A percentile compares a stretch with the other conserved stretches of the same genome.
Conservation (phyloP, 345 rosid genomes). For the Psidium friedrichsthalianum region DNA sequence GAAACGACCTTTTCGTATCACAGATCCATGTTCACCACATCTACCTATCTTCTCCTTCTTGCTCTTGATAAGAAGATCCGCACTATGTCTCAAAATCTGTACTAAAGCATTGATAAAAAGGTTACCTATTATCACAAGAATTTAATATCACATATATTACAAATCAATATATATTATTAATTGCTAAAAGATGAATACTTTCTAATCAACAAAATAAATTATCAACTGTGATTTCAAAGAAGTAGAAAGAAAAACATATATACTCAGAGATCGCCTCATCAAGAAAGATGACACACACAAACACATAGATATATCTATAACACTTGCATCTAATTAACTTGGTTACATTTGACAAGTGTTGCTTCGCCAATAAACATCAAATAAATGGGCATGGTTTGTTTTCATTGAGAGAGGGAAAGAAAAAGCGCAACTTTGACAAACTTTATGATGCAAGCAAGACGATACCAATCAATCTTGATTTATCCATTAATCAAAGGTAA, state of each 20-base stretch:
- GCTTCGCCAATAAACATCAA: neutral
- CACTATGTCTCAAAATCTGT: too few species aligned
- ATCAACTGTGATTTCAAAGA: neutral
- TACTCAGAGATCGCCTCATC: neutral
- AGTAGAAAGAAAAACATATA: neutral
- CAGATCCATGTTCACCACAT: too few species aligned
- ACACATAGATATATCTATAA: too few species aligned
- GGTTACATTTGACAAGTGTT: neutral
- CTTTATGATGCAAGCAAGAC: too few species aligned
- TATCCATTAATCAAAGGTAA: neutral
- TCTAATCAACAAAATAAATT: neutral
- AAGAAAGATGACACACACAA: neutral
- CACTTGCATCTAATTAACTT: too few species aligned
- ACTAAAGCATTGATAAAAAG: neutral
- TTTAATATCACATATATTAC: neutral
- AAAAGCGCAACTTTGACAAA: too few species aligned
- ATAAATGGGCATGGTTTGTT: neutral
- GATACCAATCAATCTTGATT: too few species aligned
- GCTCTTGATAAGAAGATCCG: neutral
- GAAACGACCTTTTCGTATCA: too few species aligned
- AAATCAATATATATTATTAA: too few species aligned
- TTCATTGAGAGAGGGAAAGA: neutral
- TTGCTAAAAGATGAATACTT: too few species aligned
- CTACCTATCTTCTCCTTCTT: neutral
- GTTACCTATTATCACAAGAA: neutral